Base-by-base conservation (phyloP, 805 yeast species). In the Lipomyces chichibuensis region DNA sequence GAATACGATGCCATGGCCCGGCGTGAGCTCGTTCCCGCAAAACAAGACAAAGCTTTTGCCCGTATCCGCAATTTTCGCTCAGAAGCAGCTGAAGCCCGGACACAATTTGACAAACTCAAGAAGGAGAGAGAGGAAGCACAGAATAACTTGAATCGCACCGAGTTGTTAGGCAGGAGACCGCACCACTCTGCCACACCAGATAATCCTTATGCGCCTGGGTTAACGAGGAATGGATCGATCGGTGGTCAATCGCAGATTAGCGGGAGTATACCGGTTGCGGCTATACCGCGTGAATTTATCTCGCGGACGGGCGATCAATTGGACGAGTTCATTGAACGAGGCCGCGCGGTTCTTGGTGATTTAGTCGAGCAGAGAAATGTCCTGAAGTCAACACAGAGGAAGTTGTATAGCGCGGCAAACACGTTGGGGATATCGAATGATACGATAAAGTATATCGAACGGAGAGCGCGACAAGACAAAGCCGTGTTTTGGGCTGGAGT, bases 281-380 rank as follows among this genome's bases (percentile, higher is more conserved):
- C 67, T 46, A 59, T 69, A 13, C 98, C 95, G 74, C 84, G 83
- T 57, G 84, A 84, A 57, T 84, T 79, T 27, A 64, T 81, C 59
- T 83, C 84, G 39, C 81, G 90, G 65, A 92, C 97, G 0, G 87
- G 90, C 54, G 87, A 87, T 63, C 97, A 91, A 75, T 80, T 95
- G 68, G 99, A 95, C 76, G 92, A 91, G 71, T 91, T 95, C 54
- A 77, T 95, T 55, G 98, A 91, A 74, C 89, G 91, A 88, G 98
- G 98, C 1, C 86, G 89, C 67, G 84, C 84, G 59, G 91, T 97
- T 1, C 85, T 92, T 71, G 96, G 90, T 60, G 97, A 93, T 75
- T 81, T 95, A 27, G 89, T 90, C 23, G 92, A 89, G 58, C 98
- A 95, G 76, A 91, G 91, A 77, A 89, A 88, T 73, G 83, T 88